Evolutionary conservation across 345 rosid species (phyloP).

Genomic region (Mallotus nudiflorus): DNA sequence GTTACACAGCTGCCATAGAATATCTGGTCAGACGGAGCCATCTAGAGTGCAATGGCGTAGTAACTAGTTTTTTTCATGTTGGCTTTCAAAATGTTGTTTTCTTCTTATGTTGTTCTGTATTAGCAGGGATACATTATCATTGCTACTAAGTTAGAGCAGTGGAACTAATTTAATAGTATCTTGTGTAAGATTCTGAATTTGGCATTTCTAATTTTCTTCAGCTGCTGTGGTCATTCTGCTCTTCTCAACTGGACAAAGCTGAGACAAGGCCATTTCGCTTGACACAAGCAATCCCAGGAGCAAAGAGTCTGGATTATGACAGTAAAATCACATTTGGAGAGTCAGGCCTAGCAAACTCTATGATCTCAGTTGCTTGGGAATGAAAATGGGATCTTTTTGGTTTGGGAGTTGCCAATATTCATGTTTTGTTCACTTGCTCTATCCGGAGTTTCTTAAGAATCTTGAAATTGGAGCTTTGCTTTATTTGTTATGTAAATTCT

Average conservation of each 20-base stretch:
- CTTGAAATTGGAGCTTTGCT: not conserved
- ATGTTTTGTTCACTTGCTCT: conserved; percentile 1
- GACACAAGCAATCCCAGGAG: conserved; percentile 87
- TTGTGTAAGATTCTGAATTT: not conserved
- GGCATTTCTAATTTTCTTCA: conserved; percentile 25
- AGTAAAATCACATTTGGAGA: conserved; percentile 69
- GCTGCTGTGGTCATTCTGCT: conserved; percentile 94
- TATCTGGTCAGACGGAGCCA: not conserved
- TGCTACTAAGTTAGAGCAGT: not conserved
- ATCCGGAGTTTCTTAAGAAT: not conserved
- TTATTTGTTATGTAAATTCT: conserved; percentile 6
- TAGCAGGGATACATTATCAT: not conserved
- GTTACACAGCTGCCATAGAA: not conserved
- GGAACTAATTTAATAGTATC: not conserved
- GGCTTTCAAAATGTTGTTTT: not conserved
- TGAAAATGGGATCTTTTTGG: conserved; percentile 22
- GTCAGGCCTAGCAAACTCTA: conserved; percentile 88
- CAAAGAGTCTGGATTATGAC: conserved; percentile 69
- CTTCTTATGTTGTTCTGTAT: not conserved
- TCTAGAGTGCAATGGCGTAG: not conserved
- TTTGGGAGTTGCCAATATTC: not conserved
- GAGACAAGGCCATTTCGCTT: conserved; percentile 66
- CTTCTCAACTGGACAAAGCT: conserved; percentile 58
- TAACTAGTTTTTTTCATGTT: not conserved
- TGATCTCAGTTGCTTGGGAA: conserved; percentile 74